Conservation (phyloP, 2,329 filamentous ascomycete species). For the Colletotrichum sp. region DNA sequence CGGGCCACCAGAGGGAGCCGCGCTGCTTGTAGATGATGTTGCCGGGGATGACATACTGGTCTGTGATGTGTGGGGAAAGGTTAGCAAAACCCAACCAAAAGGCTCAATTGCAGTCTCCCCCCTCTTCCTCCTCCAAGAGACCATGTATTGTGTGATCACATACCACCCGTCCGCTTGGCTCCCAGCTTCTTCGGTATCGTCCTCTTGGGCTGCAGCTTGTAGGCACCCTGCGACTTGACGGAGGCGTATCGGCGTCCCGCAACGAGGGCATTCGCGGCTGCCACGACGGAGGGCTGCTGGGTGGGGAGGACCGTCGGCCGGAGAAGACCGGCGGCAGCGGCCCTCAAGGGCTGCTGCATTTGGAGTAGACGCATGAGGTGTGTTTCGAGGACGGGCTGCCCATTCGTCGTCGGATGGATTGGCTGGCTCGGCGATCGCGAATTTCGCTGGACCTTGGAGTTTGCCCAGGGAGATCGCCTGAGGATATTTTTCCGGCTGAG, state of each 20-base stretch:
- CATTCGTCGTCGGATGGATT: neutral
- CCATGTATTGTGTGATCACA: constrained; percentile 31
- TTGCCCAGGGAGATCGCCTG: constrained; percentile 13
- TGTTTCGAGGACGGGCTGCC: constrained; percentile 17
- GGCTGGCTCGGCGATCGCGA: neutral
- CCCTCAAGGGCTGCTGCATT: constrained; percentile 51
- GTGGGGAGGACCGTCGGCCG: constrained; percentile 15
- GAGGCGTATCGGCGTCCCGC: constrained; percentile 60
- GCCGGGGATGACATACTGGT: constrained; percentile 91
- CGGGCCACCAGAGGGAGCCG: constrained; percentile 91
- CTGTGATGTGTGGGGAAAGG: constrained; percentile 43
- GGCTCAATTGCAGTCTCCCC: neutral
- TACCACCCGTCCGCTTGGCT: constrained; percentile 90
- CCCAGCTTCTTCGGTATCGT: constrained; percentile 82
- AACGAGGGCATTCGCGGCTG: constrained; percentile 42
- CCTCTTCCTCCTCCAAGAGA: neutral
- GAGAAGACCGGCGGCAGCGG: constrained; percentile 37
- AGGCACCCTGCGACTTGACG: constrained; percentile 69
- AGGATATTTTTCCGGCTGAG: constrained; percentile 20
- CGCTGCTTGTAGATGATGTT: constrained; percentile 99
- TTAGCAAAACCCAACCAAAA: neutral
- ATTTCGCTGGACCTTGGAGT: neutral
- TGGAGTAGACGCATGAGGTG: constrained; percentile 49
- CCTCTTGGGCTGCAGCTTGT: constrained; percentile 67
- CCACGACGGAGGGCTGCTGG: constrained; percentile 21